Conservation (phyloP, 2,329 filamentous ascomycete genomes). For the Coniella lustricola region DNA sequence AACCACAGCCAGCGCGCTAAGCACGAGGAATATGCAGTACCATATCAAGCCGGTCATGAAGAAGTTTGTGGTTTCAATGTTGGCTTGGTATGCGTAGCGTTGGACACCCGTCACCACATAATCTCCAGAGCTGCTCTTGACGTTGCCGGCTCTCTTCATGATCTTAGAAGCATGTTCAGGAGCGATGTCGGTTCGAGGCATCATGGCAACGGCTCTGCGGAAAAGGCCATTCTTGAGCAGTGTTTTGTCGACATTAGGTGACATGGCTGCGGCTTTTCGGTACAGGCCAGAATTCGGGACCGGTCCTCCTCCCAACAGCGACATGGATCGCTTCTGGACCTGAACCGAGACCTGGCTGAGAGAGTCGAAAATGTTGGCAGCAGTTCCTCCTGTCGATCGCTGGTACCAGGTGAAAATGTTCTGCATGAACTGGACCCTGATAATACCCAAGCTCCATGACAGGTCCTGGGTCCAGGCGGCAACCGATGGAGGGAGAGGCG, state of each 20-base stretch:
- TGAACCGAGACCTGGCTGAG: conserved; percentile 65
- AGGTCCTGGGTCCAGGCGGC: conserved; percentile 86
- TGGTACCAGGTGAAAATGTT: conserved; percentile 82
- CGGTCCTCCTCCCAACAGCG: conserved; percentile 25
- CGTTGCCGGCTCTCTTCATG: conserved; percentile 23
- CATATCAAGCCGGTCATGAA: conserved; percentile 80
- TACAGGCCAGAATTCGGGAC: conserved; percentile 24
- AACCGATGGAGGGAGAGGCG: conserved; percentile 71
- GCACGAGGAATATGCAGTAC: conserved; percentile 69
- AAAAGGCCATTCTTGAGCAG: conserved; percentile 36
- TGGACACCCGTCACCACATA: conserved; percentile 65
- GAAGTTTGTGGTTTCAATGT: conserved; percentile 75
- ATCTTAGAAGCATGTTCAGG: conserved; percentile 6
- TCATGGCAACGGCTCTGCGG: conserved; percentile 27
- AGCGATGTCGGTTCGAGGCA: conserved; percentile 21
- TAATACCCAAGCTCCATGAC: conserved; percentile 88
- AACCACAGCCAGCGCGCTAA: conserved; percentile 62
- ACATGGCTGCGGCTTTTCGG: neutral
- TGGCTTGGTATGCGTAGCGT: conserved; percentile 72
- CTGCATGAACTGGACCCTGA: conserved; percentile 71
- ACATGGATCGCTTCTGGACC: conserved; percentile 57
- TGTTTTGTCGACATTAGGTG: conserved; percentile 7
- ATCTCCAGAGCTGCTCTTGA: conserved; percentile 36
- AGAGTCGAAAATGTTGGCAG: conserved; percentile 64
- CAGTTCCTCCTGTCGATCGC: conserved; percentile 72